Percentiles rank a stretch among this genome's conserved stretches.
These are phyloP conservation scores for Kwoniella europaea DNA, from an alignment of 768 basidiomycete species.

Conservation along the genomic window DNA sequence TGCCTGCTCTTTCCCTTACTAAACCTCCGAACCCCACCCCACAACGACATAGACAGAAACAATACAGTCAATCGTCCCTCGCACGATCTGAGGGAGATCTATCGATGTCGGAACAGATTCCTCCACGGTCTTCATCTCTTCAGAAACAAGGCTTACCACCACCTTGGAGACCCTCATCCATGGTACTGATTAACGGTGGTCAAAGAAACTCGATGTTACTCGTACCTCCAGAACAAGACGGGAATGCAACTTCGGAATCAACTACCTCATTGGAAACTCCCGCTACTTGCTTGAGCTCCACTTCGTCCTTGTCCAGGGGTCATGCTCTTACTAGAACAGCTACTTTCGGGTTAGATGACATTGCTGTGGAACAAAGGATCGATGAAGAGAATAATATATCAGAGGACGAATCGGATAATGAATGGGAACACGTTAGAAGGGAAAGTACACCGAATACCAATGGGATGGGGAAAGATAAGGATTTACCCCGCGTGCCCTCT, in stretches of 20 bases:
- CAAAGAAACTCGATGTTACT: constrained; percentile 3
- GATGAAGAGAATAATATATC: constrained; percentile 4
- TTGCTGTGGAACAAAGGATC: constrained; percentile 10
- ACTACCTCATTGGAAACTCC: constrained; percentile 15
- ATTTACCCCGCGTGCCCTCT: neutral
- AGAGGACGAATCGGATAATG: neutral
- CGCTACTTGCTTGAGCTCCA: neutral
- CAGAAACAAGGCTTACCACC: constrained; percentile 16
- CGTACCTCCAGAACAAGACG: constrained; percentile 8
- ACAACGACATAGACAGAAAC: neutral
- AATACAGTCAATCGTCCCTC: constrained; percentile 13
- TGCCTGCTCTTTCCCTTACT: constrained; percentile 4
- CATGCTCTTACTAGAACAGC: constrained; percentile 18
- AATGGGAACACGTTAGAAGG: neutral
- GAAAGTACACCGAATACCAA: neutral
- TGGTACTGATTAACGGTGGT: neutral
- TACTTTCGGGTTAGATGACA: constrained; percentile 18
- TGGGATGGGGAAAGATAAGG: neutral
- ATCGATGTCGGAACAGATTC: neutral
- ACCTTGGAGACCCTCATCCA: constrained; percentile 21
- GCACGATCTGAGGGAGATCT: constrained; percentile 13
- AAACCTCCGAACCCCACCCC: neutral
- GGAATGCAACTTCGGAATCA: neutral
- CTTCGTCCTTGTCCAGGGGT: neutral
- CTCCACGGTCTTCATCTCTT: constrained; percentile 1